phyloP scores from a whole-genome alignment of 352 stramenopile genomes.

The Pythium phragmiticola region DNA sequence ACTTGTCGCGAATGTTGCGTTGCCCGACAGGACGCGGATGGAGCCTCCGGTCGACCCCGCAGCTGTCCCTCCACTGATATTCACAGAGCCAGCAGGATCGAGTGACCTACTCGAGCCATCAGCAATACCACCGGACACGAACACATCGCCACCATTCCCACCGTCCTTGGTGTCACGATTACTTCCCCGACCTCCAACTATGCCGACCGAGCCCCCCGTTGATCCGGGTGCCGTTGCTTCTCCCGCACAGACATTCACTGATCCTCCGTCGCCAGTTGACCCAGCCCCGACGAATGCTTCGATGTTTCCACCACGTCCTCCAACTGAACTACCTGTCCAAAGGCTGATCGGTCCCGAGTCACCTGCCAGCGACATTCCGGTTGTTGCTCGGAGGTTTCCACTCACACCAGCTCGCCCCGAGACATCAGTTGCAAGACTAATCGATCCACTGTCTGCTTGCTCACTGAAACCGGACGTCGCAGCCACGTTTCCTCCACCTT shows the following conservation, averaged over 20 bases:
- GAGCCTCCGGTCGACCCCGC: slow-evolving; percentile 53
- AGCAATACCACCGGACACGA: slow-evolving; percentile 61
- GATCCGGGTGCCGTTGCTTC: slow-evolving; percentile 40
- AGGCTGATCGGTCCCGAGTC: slow-evolving; percentile 72
- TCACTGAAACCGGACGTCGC: slow-evolving; percentile 75
- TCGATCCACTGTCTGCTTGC: slow-evolving; percentile 66
- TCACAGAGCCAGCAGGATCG: slow-evolving; percentile 54
- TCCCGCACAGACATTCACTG: slow-evolving; percentile 71
- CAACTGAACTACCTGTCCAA: slow-evolving; percentile 58
- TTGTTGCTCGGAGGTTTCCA: slow-evolving; percentile 62
- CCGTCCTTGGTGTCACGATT: slow-evolving; percentile 54
- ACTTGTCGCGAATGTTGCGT: slow-evolving; percentile 58
- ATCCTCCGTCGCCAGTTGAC: slow-evolving; percentile 48
- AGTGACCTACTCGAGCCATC: slow-evolving; percentile 39
- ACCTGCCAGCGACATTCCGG: slow-evolving; percentile 51
- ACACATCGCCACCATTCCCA: slow-evolving; percentile 64
- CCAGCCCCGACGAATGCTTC: slow-evolving; percentile 59
- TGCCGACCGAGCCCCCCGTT: slow-evolving; percentile 45
- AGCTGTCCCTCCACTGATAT: slow-evolving; percentile 43
- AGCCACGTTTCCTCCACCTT: slow-evolving; percentile 75
- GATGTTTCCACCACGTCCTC: slow-evolving; percentile 67
- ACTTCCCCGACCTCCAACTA: slow-evolving; percentile 44
- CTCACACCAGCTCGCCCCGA: slow-evolving; percentile 77
- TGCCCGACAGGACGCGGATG: slow-evolving; percentile 49
- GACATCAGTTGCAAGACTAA: slow-evolving; percentile 72